Evolutionary conservation across 148 eudicot species (phyloP).

Genomic region (Vaccinium vitisidaea): DNA sequence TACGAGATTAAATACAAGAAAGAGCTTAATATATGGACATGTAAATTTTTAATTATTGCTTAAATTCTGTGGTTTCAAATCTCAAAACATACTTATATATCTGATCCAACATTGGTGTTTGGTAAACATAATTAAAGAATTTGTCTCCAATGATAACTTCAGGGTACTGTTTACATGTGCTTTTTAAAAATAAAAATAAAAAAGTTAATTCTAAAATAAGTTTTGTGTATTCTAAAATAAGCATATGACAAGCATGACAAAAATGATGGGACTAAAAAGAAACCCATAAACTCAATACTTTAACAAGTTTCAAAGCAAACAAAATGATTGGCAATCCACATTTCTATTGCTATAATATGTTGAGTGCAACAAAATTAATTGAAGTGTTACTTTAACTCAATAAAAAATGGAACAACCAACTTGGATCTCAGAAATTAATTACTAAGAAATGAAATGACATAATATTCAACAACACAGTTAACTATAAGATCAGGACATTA

Average conservation of each 20-base stretch:
- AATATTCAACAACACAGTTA: conserved; percentile 4
- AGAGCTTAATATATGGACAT: not conserved
- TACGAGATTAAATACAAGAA: not conserved
- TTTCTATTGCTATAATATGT: not conserved
- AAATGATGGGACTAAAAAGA: conserved; percentile 11
- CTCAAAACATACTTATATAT: conserved; percentile 10
- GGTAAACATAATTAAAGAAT: conserved; percentile 13
- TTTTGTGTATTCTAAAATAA: not conserved
- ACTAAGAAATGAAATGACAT: not conserved
- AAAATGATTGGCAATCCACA: conserved; percentile 20
- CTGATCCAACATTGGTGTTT: conserved; percentile 12
- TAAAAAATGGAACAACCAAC: not conserved
- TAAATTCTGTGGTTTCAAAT: not conserved
- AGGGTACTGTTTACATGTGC: not conserved
- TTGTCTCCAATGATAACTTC: conserved; percentile 4
- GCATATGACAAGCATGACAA: not conserved
- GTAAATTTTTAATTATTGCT: not conserved
- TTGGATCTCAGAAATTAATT: not conserved
- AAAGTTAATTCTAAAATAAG: not conserved
- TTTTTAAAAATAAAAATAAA: not conserved
- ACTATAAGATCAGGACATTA: not conserved
- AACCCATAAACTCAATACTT: conserved; percentile 9
- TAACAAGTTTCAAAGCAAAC: conserved; percentile 16
- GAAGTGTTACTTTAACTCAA: not conserved
- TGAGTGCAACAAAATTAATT: conserved; percentile 9